Evolutionary conservation across 1,284 basidiomycete genomes (phyloP), one percentile per base, ranked within the genome.

Genomic region (Cerioporus squamosus): DNA sequence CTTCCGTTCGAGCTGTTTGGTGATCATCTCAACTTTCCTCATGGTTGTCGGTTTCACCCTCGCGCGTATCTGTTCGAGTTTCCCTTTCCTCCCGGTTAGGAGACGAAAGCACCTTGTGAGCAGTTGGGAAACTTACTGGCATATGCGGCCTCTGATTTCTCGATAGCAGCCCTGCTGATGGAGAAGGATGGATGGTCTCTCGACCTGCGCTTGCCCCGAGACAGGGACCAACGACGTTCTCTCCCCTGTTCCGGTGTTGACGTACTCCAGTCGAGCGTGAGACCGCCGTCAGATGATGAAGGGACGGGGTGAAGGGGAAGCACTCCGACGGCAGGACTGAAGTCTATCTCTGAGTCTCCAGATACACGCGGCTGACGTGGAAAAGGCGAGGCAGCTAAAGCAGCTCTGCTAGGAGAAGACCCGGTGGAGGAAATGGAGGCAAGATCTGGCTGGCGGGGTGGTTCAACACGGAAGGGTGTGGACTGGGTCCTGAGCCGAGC

Each of bases 261-360:
- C 15, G 79, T 77, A 17, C 82, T 80, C 89, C 89, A 91, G 65
- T 91, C 90, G 23, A 91, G 73, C 2, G 87, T 88, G 22, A 75
- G 74, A 8, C 90, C 90, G 55, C 85, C 83, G 67, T 90, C 82
- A 3, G 79, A 77, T 10, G 88, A 90, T 4, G 80, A 73, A 0
- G 89, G 90, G 7, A 91, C 80, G 17, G 83, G 84, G 61, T 85
- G 82, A 6, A 70, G 64, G 6, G 72, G 73, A 26, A 68, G 70
- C 18, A 73, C 68, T 18, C 81, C 80, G 15, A 82, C 81, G 2
- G 86, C 83, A n/a, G 89, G 88, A 65, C 86, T 84, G 67, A 90
- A 91, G 70, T 91, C 89, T 39, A 90, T 76, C 47, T 89, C 87
- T 3, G 76, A 75, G 12, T 78, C 74, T 9, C 70, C 61, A 44